Evolutionary conservation across 768 basidiomycete species (phyloP), one percentile per base, ranked within the genome.

Genomic region (Sarcomyxa edulis): DNA sequence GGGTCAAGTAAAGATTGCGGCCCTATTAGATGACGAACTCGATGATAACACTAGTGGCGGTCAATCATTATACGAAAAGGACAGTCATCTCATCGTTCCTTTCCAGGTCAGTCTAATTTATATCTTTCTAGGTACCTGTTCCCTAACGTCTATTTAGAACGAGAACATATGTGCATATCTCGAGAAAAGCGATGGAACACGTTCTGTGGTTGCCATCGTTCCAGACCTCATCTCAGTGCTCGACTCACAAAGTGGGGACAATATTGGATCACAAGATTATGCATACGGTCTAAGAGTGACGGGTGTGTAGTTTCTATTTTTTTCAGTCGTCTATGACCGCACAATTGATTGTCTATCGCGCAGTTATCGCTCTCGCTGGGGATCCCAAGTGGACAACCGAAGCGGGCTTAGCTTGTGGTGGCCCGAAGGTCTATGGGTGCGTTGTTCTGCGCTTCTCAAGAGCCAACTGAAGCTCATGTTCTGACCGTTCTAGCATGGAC

Each of bases 91-190:
- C 35, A 47, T 63, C 8, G 71, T 81, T 41, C 75, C 77, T 9
- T 81, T 81, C 62, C 74, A 79, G 57, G 79, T 79, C 49, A 78
- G 79, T 48, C 78, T 78, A 53, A 50, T 79, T 11, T n/a, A n/a
- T n/a, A n/a, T n/a, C n/a, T n/a, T n/a, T n/a, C n/a, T n/a, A n/a
- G n/a, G n/a, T n/a, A n/a, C n/a, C n/a, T n/a, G n/a, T n/a, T n/a
- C n/a, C n/a, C n/a, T n/a, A n/a, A n/a, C n/a, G n/a, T n/a, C n/a
- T n/a, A n/a, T n/a, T n/a, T n/a, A n/a, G n/a, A n/a, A n/a, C n/a
- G n/a, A n/a, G n/a, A n/a, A n/a, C n/a, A n/a, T n/a, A n/a, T n/a
- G n/a, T n/a, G n/a, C n/a, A n/a, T n/a, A n/a, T n/a, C n/a, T n/a
- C n/a, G n/a, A n/a, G n/a, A n/a, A n/a, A n/a, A n/a, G n/a, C n/a